phyloP scores from a whole-genome alignment of 78 protist genomes.

The Dictyostelium intermedium region DNA sequence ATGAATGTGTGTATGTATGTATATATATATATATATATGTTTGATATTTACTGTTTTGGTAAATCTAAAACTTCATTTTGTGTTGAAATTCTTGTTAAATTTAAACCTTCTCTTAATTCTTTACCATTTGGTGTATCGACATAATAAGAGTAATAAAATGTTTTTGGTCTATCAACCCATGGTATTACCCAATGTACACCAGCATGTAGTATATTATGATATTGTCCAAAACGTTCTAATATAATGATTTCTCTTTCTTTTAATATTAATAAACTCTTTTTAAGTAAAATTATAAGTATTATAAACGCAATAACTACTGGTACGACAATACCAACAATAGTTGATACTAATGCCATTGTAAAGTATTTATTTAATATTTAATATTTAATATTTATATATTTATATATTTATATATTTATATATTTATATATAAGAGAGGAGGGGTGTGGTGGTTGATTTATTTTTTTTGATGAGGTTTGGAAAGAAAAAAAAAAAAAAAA shows the following conservation, averaged over 20 bases:
- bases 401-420: too few species aligned
- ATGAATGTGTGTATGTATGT: too few species aligned
- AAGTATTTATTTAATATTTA: too few species aligned
- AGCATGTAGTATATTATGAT: constrained; percentile 16
- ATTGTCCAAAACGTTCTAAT: constrained; percentile 2
- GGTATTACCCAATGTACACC: constrained; percentile 8
- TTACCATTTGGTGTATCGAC: constrained; percentile 11
- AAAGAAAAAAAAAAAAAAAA: too few species aligned
- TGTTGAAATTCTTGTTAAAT: constrained; percentile 11
- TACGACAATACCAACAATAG: not conserved
- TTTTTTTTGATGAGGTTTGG: too few species aligned
- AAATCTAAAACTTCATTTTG: constrained; percentile 25
- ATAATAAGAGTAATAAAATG: constrained; percentile 23
- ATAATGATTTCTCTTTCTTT: constrained; percentile 10
- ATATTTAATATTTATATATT: too few species aligned
- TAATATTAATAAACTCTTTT: not conserved
- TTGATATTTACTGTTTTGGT: constrained; percentile 1
- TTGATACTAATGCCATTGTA: not conserved
- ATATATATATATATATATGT: too few species aligned
- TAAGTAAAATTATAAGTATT: not conserved
- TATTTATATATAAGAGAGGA: too few species aligned
- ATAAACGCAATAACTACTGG: not conserved
- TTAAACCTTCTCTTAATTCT: constrained; percentile 9
- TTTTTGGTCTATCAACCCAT: constrained; percentile 18
- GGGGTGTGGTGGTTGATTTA: too few species aligned